Evolutionary conservation across 2,329 filamentous ascomycete genomes (phyloP).

Genomic region (Fusarium sp.): DNA sequence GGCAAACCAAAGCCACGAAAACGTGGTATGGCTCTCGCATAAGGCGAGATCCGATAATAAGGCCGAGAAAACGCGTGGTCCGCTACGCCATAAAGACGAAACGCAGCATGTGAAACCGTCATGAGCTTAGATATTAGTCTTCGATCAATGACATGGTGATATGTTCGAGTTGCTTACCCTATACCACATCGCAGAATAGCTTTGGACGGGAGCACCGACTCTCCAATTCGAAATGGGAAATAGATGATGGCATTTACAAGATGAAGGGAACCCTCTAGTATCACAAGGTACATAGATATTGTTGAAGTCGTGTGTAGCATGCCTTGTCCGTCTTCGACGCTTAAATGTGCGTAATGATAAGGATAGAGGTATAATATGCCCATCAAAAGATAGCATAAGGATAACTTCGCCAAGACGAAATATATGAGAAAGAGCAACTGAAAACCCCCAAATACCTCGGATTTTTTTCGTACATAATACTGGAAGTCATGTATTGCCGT

Average conservation of each 20-base stretch:
- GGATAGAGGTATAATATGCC: no score
- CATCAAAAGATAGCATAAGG: accelerated
- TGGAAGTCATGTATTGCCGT: no score
- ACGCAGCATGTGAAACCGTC: not conserved
- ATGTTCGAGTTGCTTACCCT: not conserved
- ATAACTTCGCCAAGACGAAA: not conserved
- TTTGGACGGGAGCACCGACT: not conserved
- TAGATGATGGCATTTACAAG: not conserved
- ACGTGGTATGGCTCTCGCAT: not conserved
- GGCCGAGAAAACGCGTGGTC: not conserved
- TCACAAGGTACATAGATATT: not conserved
- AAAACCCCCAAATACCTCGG: accelerated
- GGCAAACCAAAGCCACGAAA: not conserved
- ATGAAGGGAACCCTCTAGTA: no score
- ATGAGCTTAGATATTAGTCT: not conserved
- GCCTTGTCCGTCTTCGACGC: not conserved
- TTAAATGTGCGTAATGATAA: not conserved
- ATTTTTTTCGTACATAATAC: no score
- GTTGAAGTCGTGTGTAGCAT: accelerated
- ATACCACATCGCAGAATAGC: accelerated
- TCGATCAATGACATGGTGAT: not conserved
- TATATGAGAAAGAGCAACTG: not conserved
- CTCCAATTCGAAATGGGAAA: not conserved
- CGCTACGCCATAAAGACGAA: not conserved
- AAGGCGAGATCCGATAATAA: not conserved